Evolutionary conservation across 306 rosid genomes (phyloP).

Genomic region (Spatholobus suberectus): DNA sequence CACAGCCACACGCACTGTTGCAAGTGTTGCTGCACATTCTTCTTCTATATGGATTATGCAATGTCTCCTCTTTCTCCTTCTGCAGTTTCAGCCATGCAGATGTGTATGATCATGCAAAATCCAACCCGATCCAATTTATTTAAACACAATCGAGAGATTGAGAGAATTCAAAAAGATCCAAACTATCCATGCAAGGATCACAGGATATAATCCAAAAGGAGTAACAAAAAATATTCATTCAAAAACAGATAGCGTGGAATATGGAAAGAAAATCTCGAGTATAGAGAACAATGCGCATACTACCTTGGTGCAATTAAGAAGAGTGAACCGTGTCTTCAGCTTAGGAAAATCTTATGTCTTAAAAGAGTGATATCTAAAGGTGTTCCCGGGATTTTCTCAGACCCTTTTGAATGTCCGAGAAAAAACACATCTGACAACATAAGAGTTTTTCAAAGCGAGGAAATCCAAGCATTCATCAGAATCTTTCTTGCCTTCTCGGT

Average conservation of each 20-base stretch:
- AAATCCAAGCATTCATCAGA: constrained; percentile 66
- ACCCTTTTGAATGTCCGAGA: constrained; percentile 45
- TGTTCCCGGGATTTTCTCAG: constrained; percentile 57
- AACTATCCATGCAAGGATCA: constrained; percentile 35
- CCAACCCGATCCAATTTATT: background rate
- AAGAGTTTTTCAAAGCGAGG: constrained; percentile 42
- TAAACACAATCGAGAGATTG: background rate
- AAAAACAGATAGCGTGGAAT: constrained; percentile 39
- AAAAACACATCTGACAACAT: constrained; percentile 6
- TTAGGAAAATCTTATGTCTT: constrained; percentile 32
- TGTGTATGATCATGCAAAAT: background rate
- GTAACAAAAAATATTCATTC: constrained; percentile 47
- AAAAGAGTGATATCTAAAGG: constrained; percentile 34
- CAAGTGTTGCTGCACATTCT: constrained; percentile 53
- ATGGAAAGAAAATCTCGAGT: constrained; percentile 49
- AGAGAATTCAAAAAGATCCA: constrained; percentile 36
- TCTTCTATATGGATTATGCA: background rate
- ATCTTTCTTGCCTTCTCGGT: constrained; percentile 52
- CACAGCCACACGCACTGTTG: constrained; percentile 33
- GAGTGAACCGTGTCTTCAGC: constrained; percentile 22
- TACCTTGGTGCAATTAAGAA: constrained; percentile 34
- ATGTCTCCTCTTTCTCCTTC: background rate
- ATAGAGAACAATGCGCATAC: constrained; percentile 28
- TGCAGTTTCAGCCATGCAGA: background rate
- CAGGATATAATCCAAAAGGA: constrained; percentile 47